These are phyloP conservation scores for Pichia nakasei DNA, from an alignment of 805 yeast species.

Conservation along the genomic window DNA sequence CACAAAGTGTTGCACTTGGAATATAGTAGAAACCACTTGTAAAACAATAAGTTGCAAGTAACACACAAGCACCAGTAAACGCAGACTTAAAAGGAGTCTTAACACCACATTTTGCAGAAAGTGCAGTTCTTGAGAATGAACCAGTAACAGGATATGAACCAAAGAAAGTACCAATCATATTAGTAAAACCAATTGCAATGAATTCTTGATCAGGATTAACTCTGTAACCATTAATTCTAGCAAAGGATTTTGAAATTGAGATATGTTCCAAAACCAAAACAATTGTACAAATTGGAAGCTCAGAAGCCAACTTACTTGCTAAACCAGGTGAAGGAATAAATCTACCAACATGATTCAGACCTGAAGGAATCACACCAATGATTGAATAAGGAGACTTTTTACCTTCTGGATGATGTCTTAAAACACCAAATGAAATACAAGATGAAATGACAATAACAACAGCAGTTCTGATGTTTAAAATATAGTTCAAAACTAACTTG, in stretches of 20 bases:
- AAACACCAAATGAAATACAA: conserved; percentile 70
- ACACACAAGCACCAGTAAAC: conserved; percentile 81
- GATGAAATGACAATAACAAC: conserved; percentile 76
- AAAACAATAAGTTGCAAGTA: conserved; percentile 76
- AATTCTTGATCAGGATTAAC: conserved; percentile 90
- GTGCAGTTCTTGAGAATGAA: conserved; percentile 88
- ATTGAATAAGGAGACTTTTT: conserved; percentile 40
- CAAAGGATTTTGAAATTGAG: conserved; percentile 89
- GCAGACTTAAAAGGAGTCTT: conserved; percentile 90
- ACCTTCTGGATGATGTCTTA: conserved; percentile 32
- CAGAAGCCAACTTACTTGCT: conserved; percentile 53
- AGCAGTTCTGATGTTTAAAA: conserved; percentile 72
- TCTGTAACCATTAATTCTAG: conserved; percentile 84
- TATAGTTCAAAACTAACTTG: conserved; percentile 50
- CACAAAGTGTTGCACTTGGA: conserved; percentile 81
- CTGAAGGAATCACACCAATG: conserved; percentile 75
- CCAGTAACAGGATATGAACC: conserved; percentile 95
- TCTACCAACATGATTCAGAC: conserved; percentile 68
- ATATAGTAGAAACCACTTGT: conserved; percentile 81
- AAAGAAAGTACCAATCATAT: conserved; percentile 85
- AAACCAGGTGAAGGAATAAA: conserved; percentile 57
- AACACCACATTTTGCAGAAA: conserved; percentile 92
- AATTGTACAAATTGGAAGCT: conserved; percentile 79
- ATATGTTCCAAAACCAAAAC: conserved; percentile 84
- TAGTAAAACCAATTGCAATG: conserved; percentile 87